phyloP scores from a whole-genome alignment of 2,329 filamentous ascomycete genomes.

The Tothia fuscella region DNA sequence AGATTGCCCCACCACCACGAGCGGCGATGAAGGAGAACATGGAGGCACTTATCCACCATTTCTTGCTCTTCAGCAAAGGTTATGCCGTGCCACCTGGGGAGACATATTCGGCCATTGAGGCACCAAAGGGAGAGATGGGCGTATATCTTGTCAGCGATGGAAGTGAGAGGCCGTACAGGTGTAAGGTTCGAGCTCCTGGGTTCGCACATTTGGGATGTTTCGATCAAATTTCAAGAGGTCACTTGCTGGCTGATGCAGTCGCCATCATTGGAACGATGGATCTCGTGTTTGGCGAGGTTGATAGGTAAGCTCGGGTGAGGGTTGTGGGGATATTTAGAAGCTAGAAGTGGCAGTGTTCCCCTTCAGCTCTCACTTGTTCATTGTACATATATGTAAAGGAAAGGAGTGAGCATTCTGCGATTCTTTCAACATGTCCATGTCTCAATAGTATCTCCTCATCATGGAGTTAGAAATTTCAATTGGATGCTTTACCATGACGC shows the following conservation, averaged over 20 bases:
- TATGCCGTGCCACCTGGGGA: conserved; percentile 95
- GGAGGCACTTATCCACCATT: conserved; percentile 99
- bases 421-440: no score
- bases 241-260: conserved; percentile 90
- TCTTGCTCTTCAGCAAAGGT: conserved; percentile 96
- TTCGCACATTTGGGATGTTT: conserved; percentile 93
- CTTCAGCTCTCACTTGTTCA: no score
- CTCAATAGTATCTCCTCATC: no score
- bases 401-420: no score
- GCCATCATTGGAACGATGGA: conserved; percentile 64
- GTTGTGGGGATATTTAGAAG: no score
- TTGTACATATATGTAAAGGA: no score
- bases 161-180: conserved; percentile 90
- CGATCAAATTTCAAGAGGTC: conserved; percentile 84
- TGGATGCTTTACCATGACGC: no score
- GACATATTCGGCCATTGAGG: conserved; percentile 96
- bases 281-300: conserved; percentile 24
- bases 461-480: no score
- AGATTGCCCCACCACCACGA: conserved; percentile 90
- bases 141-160: conserved; percentile 95
- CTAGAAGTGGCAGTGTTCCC: no score
- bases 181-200: conserved; percentile 92
- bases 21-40: conserved; percentile 99
- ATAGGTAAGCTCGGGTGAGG: no score
- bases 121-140: conserved; percentile 99